Evolutionary conservation across 441 rosid species (phyloP).

Genomic region (Kokia cookei): DNA sequence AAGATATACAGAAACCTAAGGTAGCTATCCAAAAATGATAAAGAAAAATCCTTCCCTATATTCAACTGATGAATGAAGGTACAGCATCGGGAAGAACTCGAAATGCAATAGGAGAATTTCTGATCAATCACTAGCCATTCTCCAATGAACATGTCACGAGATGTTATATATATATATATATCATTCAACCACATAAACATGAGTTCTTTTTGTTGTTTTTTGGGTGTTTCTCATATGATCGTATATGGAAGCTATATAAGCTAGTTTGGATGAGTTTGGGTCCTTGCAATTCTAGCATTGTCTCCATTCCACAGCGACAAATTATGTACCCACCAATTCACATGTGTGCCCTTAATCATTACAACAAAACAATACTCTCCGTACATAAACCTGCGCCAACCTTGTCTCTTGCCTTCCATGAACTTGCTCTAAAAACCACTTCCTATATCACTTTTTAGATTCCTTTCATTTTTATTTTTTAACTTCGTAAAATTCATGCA

Average conservation of each 20-base stretch:
- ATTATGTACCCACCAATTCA: slow-evolving; percentile 51
- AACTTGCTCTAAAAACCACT: background rate
- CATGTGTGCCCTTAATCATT: slow-evolving; percentile 46
- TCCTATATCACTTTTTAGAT: background rate
- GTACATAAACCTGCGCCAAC: slow-evolving; percentile 21
- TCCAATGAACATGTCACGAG: slow-evolving; percentile 27
- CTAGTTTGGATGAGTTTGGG: slow-evolving; percentile 16
- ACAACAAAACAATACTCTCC: slow-evolving; percentile 46
- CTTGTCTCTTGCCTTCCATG: slow-evolving; percentile 27
- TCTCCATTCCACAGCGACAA: slow-evolving; percentile 33
- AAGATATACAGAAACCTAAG: background rate
- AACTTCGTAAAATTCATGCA: background rate
- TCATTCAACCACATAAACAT: background rate
- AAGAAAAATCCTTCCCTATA: background rate
- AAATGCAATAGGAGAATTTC: background rate
- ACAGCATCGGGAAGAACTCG: background rate
- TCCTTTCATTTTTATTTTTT: background rate
- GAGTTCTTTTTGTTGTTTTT: background rate
- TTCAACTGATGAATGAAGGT: background rate
- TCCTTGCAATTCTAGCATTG: slow-evolving; percentile 29
- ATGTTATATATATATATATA: slow-evolving; percentile 7
- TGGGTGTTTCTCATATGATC: background rate
- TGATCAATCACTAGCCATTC: background rate
- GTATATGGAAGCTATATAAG: background rate
- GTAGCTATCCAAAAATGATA: background rate